Conservation (phyloP, 495 filamentous ascomycete species). For the Cryomyces antarcticus region DNA sequence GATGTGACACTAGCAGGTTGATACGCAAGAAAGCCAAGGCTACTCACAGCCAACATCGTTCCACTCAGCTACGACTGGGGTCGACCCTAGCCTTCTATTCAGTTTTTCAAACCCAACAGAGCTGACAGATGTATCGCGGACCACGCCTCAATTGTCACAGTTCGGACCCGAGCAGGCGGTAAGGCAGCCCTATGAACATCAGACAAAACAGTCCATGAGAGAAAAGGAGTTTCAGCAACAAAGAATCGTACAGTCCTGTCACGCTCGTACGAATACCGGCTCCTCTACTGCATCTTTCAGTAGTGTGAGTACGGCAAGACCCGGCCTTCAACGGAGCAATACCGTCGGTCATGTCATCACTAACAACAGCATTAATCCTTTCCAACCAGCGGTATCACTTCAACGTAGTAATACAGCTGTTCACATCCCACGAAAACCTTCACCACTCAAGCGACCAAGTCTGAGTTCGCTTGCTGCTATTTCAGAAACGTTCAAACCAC, state of each 20-base stretch:
- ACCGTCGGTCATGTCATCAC: slow-evolving; percentile 5
- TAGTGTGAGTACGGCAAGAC: not conserved
- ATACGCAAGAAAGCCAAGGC: too few relatives aligned
- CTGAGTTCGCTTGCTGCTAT: slow-evolving; percentile 7
- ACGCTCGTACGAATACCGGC: slow-evolving; percentile 12
- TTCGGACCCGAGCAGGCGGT: too few relatives aligned
- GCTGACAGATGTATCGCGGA: not conserved
- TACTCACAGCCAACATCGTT: too few relatives aligned
- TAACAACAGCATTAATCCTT: slow-evolving; percentile 8
- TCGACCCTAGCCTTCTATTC: slow-evolving; percentile 14
- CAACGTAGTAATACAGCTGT: slow-evolving; percentile 1
- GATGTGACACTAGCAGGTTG: too few relatives aligned
- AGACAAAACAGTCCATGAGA: too few relatives aligned
- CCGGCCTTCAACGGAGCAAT: slow-evolving; percentile 16
- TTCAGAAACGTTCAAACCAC: slow-evolving; percentile 14
- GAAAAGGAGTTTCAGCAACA: too few relatives aligned
- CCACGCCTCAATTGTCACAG: too few relatives aligned
- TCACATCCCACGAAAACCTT: slow-evolving; percentile 7
- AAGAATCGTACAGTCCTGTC: not conserved
- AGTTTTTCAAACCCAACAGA: slow-evolving; percentile 10
- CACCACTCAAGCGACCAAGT: slow-evolving; percentile 10
- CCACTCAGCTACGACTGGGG: slow-evolving; percentile 6
- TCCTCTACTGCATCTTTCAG: slow-evolving; percentile 8
- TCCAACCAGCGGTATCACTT: slow-evolving; percentile 3
- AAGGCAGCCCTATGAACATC: too few relatives aligned